Evolutionary conservation across 2,329 filamentous ascomycete species (phyloP).

Genomic region (Nigrograna mackinnonii): DNA sequence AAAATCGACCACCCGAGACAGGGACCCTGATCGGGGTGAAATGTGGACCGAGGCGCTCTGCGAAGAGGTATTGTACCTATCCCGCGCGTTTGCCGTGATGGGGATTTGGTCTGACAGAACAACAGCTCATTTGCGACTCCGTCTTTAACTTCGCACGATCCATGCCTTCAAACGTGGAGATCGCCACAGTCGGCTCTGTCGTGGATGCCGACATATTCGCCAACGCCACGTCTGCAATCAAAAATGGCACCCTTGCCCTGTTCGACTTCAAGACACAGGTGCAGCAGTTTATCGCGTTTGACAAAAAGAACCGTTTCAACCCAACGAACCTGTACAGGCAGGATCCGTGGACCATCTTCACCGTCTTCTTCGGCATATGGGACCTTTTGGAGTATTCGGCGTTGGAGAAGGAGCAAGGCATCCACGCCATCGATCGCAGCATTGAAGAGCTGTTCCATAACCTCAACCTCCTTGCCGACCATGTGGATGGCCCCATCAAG

Average conservation of each 20-base stretch:
- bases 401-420: conserved; percentile 27
- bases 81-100: not conserved
- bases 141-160: conserved; percentile 44
- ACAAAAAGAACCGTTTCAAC: conserved; percentile 24
- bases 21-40: conserved; percentile 32
- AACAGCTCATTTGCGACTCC: conserved; percentile 37
- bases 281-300: conserved; percentile 36
- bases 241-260: conserved; percentile 18
- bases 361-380: conserved; percentile 41
- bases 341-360: conserved; percentile 38
- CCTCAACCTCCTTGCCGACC: conserved; percentile 34
- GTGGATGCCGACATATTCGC: conserved; percentile 33
- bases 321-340: conserved; percentile 18
- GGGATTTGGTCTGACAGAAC: conserved; percentile 21
- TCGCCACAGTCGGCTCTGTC: conserved; percentile 27
- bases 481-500: conserved; percentile 23
- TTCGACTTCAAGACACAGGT: conserved; percentile 43
- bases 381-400: conserved; percentile 37
- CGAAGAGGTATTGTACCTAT: conserved; percentile 29
- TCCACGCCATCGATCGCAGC: conserved; percentile 34
- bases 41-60: conserved; percentile 42
- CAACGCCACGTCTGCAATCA: conserved; percentile 25
- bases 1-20: conserved; percentile 18
- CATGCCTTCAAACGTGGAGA: conserved; percentile 18
- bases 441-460: conserved; percentile 36